phyloP scores from a whole-genome alignment of 2,329 filamentous ascomycete genomes.

The Neurospora crassa region DNA sequence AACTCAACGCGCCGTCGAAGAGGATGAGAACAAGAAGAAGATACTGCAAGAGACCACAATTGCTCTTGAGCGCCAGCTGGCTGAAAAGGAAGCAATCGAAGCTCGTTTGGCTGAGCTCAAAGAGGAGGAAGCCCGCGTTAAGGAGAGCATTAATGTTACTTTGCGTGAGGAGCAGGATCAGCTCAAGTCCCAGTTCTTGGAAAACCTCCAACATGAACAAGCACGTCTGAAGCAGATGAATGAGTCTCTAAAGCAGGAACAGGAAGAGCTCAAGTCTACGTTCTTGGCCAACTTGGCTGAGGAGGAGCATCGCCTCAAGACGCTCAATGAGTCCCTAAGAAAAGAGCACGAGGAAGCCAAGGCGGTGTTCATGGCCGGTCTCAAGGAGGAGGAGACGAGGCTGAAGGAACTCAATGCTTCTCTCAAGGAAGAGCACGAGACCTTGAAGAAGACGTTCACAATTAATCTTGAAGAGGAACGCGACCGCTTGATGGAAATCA shows the following conservation, averaged over 20 bases:
- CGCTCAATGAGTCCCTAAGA: constrained; percentile 11
- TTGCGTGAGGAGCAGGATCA: constrained; percentile 17
- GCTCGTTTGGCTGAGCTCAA: constrained; percentile 10
- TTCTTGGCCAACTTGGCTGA: constrained; percentile 34
- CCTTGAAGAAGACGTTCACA: constrained; percentile 45
- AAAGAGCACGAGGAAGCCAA: constrained; percentile 16
- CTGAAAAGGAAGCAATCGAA: constrained; percentile 17
- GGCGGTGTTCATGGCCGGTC: constrained; percentile 18
- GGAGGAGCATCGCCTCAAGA: constrained; percentile 13
- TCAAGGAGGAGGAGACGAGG: constrained; percentile 19
- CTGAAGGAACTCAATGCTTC: constrained; percentile 9
- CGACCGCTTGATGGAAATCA: constrained; percentile 12
- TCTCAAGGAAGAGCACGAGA: constrained; percentile 35
- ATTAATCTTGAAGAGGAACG: constrained; percentile 14
- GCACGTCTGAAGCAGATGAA: constrained; percentile 34
- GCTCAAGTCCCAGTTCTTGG: constrained; percentile 26
- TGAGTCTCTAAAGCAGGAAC: constrained; percentile 34
- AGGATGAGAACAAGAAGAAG: constrained; percentile 69
- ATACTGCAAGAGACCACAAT: constrained; percentile 71
- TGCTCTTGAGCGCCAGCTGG: constrained; percentile 57
- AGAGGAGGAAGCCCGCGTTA: constrained; percentile 17
- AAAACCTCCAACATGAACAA: constrained; percentile 41
- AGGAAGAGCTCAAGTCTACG: constrained; percentile 43
- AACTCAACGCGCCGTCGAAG: constrained; percentile 62
- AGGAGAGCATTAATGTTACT: constrained; percentile 15